Percentiles rank a stretch among this genome's conserved stretches.
Conservation (phyloP, 2,329 filamentous ascomycete species). For the Neocatenulostroma microsporum region DNA sequence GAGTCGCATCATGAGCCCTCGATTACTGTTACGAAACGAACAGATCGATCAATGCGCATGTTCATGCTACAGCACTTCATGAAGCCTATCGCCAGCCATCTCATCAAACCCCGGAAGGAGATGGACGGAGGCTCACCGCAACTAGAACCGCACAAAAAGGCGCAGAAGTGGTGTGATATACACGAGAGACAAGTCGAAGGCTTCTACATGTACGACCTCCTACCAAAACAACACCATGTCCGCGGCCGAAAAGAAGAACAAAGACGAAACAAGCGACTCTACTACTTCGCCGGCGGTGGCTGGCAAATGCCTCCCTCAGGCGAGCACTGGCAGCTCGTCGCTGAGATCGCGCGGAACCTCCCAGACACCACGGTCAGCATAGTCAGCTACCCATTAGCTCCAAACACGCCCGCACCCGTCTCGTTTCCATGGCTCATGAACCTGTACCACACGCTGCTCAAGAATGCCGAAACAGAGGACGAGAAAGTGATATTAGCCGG, state of each 20-base stretch:
- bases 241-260: slow-evolving; percentile 14
- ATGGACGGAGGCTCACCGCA: slow-evolving; percentile 34
- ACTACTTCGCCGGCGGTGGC: slow-evolving; percentile 51
- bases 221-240: slow-evolving; percentile 10
- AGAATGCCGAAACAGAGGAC: slow-evolving; percentile 28
- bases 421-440: slow-evolving; percentile 42
- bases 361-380: slow-evolving; percentile 36
- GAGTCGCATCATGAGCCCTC: slow-evolving; percentile 5
- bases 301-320: slow-evolving; percentile 46
- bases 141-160: slow-evolving; percentile 31
- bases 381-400: slow-evolving; percentile 49
- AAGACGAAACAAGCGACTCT: slow-evolving; percentile 32
- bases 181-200: slow-evolving; percentile 35
- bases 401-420: slow-evolving; percentile 42
- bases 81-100: slow-evolving; percentile 29
- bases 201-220: slow-evolving; percentile 42
- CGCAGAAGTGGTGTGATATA: slow-evolving; percentile 30
- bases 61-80: slow-evolving; percentile 32
- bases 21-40: slow-evolving; percentile 31
- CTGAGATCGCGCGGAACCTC: slow-evolving; percentile 39
- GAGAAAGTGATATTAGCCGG: slow-evolving; percentile 46
- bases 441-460: slow-evolving; percentile 39
- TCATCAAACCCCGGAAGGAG: slow-evolving; percentile 29
- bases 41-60: slow-evolving; percentile 31
- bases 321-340: slow-evolving; percentile 47